phyloP scores from a whole-genome alignment of 164 flowering plant genomes.

The Umbilicus rupestris region DNA sequence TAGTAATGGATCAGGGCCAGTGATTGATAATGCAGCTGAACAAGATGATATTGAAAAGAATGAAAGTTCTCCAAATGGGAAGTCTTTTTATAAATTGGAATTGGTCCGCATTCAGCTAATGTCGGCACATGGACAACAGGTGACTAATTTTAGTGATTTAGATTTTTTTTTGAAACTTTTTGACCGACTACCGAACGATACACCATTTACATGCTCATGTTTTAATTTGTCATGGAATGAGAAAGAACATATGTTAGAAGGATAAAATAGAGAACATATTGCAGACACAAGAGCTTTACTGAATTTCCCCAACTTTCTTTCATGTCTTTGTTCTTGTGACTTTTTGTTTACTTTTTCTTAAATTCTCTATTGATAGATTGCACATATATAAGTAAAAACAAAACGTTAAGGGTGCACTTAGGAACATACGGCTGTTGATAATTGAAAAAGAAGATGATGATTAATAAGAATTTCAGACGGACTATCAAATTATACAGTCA shows the following conservation, averaged over 20 bases:
- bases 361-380: not conserved
- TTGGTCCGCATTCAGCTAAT: slow-evolving; percentile 60
- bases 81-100: slow-evolving; percentile 79
- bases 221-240: not conserved
- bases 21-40: slow-evolving; percentile 29
- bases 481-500: not conserved
- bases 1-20: slow-evolving; percentile 21
- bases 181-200: not conserved
- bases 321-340: not conserved
- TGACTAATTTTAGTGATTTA: slow-evolving; percentile 7
- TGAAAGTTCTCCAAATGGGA: slow-evolving; percentile 33
- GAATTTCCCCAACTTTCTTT: not conserved
- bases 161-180: not conserved
- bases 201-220: not conserved
- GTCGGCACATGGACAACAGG: slow-evolving; percentile 65
- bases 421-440: not conserved
- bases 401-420: not conserved
- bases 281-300: not conserved
- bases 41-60: slow-evolving; percentile 39
- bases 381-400: not conserved
- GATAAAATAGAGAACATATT: not conserved
- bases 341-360: not conserved
- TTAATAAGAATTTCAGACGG: not conserved
- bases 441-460: not conserved
- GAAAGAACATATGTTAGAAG: not conserved